Conservation (phyloP, 129 eudicot species). For the Tagetes erecta region DNA sequence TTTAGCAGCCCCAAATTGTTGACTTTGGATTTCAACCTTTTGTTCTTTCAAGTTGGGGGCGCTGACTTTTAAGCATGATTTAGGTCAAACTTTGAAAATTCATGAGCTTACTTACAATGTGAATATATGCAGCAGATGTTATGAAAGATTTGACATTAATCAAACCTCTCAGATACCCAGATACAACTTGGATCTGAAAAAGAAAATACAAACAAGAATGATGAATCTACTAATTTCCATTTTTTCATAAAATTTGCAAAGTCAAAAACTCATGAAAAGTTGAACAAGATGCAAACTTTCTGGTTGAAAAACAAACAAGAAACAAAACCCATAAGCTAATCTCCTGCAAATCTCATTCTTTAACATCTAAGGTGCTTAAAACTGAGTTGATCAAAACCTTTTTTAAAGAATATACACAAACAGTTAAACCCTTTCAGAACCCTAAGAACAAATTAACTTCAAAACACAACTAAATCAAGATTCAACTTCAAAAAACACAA, state of each 20-base stretch:
- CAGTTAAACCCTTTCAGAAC: slow-evolving; percentile 29
- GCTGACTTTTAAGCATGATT: too few relatives aligned
- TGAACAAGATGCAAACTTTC: slow-evolving; percentile 21
- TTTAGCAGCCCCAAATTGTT: slow-evolving; percentile 22
- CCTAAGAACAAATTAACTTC: slow-evolving; percentile 30
- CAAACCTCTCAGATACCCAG: slow-evolving; percentile 26
- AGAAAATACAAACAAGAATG: not conserved
- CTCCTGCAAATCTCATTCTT: slow-evolving; percentile 17
- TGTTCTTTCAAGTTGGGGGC: not conserved
- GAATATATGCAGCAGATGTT: slow-evolving; percentile 5
- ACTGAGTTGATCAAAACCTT: not conserved
- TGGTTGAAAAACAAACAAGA: slow-evolving; percentile 12
- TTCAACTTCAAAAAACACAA: slow-evolving; percentile 22
- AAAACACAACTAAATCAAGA: slow-evolving; percentile 33
- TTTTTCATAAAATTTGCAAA: not conserved
- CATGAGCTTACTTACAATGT: slow-evolving; percentile 2
- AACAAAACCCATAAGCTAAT: slow-evolving; percentile 25
- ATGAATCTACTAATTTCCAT: too few relatives aligned
- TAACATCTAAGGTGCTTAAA: slow-evolving; percentile 3
- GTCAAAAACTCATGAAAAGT: not conserved
- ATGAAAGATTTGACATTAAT: slow-evolving; percentile 17
- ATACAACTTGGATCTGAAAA: slow-evolving; percentile 44
- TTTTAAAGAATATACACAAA: not conserved
- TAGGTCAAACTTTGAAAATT: too few relatives aligned
- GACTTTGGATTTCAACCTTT: slow-evolving; percentile 3